phyloP scores from a whole-genome alignment of 495 filamentous ascomycete genomes.

The Hyphodiscus hymeniophilus region DNA sequence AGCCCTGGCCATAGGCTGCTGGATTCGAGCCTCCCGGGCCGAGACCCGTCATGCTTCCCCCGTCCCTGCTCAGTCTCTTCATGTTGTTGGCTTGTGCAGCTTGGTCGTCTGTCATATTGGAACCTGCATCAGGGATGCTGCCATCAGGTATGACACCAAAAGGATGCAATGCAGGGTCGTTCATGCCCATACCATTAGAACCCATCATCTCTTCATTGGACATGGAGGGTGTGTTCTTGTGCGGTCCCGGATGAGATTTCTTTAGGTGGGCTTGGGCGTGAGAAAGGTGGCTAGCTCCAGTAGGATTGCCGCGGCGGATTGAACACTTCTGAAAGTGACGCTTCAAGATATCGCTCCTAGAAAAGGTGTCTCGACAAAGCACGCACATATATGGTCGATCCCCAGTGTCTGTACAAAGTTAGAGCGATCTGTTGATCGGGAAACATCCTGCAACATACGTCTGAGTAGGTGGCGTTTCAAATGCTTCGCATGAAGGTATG shows the following conservation, averaged over 20 bases:
- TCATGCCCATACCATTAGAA: constrained; percentile 38
- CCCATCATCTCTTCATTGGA: constrained; percentile 41
- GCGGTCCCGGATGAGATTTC: constrained; percentile 54
- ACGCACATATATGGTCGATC: constrained; percentile 96
- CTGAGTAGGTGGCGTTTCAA: constrained; percentile 89
- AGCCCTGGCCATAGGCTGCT: constrained; percentile 37
- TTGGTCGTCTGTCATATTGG: constrained; percentile 21
- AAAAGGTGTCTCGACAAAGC: constrained; percentile 97
- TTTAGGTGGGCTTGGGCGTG: constrained; percentile 84
- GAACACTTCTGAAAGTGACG: constrained; percentile 99
- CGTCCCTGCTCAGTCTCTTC: constrained; percentile 44
- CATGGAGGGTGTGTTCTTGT: constrained; percentile 35
- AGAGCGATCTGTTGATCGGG: constrained; percentile 8
- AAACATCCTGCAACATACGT: constrained; percentile 56
- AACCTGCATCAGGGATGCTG: constrained; percentile 12
- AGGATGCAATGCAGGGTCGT: constrained; percentile 27
- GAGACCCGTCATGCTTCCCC: constrained; percentile 42
- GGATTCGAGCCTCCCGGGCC: constrained; percentile 31
- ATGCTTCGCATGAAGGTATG: constrained; percentile 95
- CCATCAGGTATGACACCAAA: constrained; percentile 20
- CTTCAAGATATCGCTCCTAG: constrained; percentile 94
- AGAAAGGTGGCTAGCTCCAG: constrained; percentile 82
- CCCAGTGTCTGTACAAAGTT: constrained; percentile 64
- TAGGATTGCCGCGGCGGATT: constrained; percentile 87
- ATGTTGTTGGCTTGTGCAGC: constrained; percentile 48